phyloP scores from a whole-genome alignment of 2,329 filamentous ascomycete species.

The Hypomyces perniciosus region DNA sequence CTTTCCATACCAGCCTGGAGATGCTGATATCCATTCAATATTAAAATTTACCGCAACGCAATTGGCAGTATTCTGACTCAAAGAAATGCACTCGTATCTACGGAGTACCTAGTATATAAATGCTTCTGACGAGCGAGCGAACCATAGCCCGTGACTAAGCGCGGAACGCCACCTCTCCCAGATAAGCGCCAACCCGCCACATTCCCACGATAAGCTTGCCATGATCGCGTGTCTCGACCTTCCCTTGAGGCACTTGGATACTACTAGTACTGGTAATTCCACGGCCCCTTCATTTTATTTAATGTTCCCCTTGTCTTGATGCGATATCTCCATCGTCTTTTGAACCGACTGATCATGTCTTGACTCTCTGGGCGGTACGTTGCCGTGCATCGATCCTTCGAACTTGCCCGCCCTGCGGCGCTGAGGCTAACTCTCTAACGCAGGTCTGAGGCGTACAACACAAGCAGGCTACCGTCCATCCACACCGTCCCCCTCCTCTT shows the following conservation, averaged over 20 bases:
- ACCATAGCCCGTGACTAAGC: conserved; percentile 8
- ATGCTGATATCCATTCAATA: too few species aligned
- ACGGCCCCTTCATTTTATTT: conserved; percentile 3
- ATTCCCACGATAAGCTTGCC: background rate
- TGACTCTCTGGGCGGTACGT: conserved; percentile 6
- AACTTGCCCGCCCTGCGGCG: background rate
- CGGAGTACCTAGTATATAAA: too few species aligned
- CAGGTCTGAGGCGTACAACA: too few species aligned
- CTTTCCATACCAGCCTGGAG: too few species aligned
- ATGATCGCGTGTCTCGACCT: conserved; percentile 17
- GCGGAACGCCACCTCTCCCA: background rate
- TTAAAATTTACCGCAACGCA: too few species aligned
- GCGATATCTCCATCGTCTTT: conserved; percentile 1
- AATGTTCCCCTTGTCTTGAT: background rate
- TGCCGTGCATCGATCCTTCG: background rate
- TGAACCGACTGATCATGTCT: conserved; percentile 9
- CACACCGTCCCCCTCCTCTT: too few species aligned
- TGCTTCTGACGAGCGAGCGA: background rate
- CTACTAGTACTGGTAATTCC: conserved; percentile 4
- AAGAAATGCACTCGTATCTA: too few species aligned
- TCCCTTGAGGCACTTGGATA: conserved; percentile 1
- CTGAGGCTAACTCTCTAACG: background rate
- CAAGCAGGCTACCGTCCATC: too few species aligned
- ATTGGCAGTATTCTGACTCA: too few species aligned
- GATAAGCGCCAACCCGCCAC: conserved; percentile 13